Percentiles rank a stretch among this genome's conserved stretches.
Conservation (phyloP, 805 yeast species). For the Pichia sporocuriosa region DNA sequence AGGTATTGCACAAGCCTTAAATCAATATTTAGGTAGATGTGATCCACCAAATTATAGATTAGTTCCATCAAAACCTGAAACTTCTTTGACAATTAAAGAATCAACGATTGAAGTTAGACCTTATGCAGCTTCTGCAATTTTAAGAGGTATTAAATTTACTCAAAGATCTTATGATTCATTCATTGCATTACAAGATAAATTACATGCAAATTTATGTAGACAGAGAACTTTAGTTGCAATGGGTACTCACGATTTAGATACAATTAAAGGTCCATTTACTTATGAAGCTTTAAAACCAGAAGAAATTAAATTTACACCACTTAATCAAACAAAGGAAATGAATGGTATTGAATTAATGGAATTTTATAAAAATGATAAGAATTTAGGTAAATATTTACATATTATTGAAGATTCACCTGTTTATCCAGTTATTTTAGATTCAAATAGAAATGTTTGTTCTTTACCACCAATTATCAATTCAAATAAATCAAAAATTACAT, state of each 20-base stretch:
- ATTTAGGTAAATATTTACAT: constrained; percentile 81
- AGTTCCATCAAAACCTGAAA: constrained; percentile 52
- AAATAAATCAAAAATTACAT: constrained; percentile 78
- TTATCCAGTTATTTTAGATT: constrained; percentile 83
- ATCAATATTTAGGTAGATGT: constrained; percentile 73
- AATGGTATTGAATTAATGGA: constrained; percentile 78
- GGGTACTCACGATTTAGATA: constrained; percentile 94
- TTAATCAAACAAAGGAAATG: constrained; percentile 63
- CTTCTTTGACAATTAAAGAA: constrained; percentile 63
- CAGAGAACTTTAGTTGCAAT: constrained; percentile 95
- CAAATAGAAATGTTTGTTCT: constrained; percentile 71
- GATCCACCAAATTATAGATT: constrained; percentile 62
- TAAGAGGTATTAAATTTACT: constrained; percentile 76
- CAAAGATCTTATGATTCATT: constrained; percentile 88
- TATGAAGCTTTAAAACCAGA: constrained; percentile 80
- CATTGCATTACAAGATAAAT: constrained; percentile 91
- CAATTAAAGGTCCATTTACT: constrained; percentile 71
- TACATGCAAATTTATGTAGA: constrained; percentile 93
- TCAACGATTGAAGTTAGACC: constrained; percentile 77
- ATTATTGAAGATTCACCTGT: constrained; percentile 84
- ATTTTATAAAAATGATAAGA: constrained; percentile 85
- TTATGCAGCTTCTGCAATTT: constrained; percentile 90
- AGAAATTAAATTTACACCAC: constrained; percentile 68
- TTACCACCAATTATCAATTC: constrained; percentile 97
- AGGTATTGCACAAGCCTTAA: constrained; percentile 93